These are phyloP conservation scores for Prunus dulcis DNA, from an alignment of 306 rosid species.

Conservation along the genomic window DNA sequence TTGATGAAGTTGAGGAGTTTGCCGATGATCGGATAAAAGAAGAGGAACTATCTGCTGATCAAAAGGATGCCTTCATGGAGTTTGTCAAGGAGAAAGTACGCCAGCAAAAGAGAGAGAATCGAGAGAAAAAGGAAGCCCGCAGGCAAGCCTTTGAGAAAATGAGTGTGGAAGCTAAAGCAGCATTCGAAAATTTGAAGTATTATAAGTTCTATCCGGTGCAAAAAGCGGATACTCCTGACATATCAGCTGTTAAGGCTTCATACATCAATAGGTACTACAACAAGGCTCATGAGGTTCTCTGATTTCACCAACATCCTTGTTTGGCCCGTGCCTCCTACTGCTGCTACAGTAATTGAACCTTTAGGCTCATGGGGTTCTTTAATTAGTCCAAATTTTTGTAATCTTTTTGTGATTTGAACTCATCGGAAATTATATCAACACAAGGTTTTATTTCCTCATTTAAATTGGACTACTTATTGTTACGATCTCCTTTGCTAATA, in stretches of 20 bases:
- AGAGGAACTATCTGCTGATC: not conserved
- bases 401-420: not conserved
- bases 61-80: constrained; percentile 7
- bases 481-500: too few species aligned
- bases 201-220: constrained; percentile 13
- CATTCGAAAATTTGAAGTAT: not conserved
- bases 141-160: not conserved
- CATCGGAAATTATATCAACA: not conserved
- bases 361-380: too few species aligned
- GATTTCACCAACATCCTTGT: not conserved
- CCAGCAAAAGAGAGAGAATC: constrained; percentile 1
- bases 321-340: not conserved
- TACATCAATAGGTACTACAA: constrained; percentile 8
- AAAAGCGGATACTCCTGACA: constrained; percentile 2
- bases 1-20: constrained; percentile 5
- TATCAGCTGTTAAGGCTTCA: not conserved
- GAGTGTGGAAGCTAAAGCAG: not conserved
- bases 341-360: not conserved
- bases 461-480: too few species aligned
- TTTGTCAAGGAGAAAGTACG: constrained; percentile 4
- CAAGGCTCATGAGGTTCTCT: constrained; percentile 2
- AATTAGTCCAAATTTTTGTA: not conserved
- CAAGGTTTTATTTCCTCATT: too few species aligned
- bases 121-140: constrained; percentile 4
- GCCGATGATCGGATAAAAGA: not conserved